Percentiles rank a stretch among this genome's conserved stretches.
These are phyloP conservation scores for Violaceomyces palustris DNA, from an alignment of 1,284 basidiomycete genomes.

Conservation along the genomic window DNA sequence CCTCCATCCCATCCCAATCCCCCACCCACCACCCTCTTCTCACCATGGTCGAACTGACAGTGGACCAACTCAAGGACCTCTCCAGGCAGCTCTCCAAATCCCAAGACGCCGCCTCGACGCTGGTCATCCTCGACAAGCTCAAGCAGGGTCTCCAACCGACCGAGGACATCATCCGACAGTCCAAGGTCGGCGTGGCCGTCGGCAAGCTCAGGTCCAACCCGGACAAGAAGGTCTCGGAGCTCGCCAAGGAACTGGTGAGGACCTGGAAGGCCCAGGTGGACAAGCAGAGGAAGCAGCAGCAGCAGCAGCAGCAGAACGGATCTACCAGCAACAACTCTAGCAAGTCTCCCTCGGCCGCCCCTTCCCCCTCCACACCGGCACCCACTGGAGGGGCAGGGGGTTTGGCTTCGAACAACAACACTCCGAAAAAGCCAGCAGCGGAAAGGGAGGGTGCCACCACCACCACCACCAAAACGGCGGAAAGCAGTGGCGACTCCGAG, in stretches of 20 bases:
- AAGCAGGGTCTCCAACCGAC: slow-evolving; percentile 76
- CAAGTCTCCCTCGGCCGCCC: background rate
- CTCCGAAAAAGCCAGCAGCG: slow-evolving; percentile 1
- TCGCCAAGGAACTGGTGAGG: slow-evolving; percentile 85
- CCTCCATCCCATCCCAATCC: too few species aligned
- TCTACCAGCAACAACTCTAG: slow-evolving; percentile 10
- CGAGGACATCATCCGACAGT: slow-evolving; percentile 70
- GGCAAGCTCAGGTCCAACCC: slow-evolving; percentile 78
- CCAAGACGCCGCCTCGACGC: slow-evolving; percentile 62
- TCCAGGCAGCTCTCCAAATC: slow-evolving; percentile 26
- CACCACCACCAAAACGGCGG: too few species aligned
- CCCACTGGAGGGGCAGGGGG: too few species aligned
- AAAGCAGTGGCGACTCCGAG: too few species aligned
- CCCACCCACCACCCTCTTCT: too few species aligned
- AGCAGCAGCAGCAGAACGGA: slow-evolving; percentile 6
- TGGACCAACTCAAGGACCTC: slow-evolving; percentile 38
- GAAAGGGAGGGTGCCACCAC: slow-evolving; percentile 7
- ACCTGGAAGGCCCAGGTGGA: slow-evolving; percentile 48
- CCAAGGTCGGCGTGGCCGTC: slow-evolving; percentile 77
- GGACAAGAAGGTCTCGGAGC: slow-evolving; percentile 68
- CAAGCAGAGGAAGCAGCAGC: slow-evolving; percentile 56
- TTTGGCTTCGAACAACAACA: too few species aligned
- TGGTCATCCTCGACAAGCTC: slow-evolving; percentile 66
- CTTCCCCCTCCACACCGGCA: slow-evolving; percentile 10
- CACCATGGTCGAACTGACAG: slow-evolving; percentile 14